Conservation (phyloP, 2,329 filamentous ascomycete species). For the Exophiala mesophila region DNA sequence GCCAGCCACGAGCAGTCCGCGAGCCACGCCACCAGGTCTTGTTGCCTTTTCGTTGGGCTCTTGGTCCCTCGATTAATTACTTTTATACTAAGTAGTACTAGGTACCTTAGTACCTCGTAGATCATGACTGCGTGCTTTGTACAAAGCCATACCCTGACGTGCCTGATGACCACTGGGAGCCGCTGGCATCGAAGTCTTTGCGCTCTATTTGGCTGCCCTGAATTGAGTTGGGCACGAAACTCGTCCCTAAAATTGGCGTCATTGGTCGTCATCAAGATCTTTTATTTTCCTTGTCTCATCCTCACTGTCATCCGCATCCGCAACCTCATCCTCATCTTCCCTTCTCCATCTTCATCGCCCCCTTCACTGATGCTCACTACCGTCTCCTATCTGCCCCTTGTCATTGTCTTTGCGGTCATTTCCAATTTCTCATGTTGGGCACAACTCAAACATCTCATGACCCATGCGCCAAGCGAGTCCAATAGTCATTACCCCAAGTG, state of each 20-base stretch:
- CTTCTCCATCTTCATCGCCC: too few relatives aligned
- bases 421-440: slow-evolving; percentile 10
- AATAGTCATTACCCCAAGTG: too few relatives aligned
- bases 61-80: slow-evolving; percentile 10
- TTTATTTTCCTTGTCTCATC: slow-evolving; percentile 8
- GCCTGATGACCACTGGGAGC: slow-evolving; percentile 12
- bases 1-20: too few relatives aligned
- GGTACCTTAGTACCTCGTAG: too few relatives aligned
- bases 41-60: slow-evolving; percentile 1
- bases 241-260: slow-evolving; percentile 11
- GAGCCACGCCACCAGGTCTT: too few relatives aligned
- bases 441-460: slow-evolving; percentile 19
- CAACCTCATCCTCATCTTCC: too few relatives aligned
- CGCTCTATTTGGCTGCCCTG: slow-evolving; percentile 19
- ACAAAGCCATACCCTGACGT: slow-evolving; percentile 9
- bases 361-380: too few relatives aligned
- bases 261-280: slow-evolving; percentile 3
- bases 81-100: too few relatives aligned
- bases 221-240: slow-evolving; percentile 21
- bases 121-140: slow-evolving; percentile 17
- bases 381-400: background rate
- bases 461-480: background rate
- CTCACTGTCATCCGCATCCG: slow-evolving; percentile 6
- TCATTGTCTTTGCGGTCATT: background rate
- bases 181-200: slow-evolving; percentile 3